These are phyloP conservation scores for Candida oleophila DNA, from an alignment of 805 yeast species.

Conservation along the genomic window DNA sequence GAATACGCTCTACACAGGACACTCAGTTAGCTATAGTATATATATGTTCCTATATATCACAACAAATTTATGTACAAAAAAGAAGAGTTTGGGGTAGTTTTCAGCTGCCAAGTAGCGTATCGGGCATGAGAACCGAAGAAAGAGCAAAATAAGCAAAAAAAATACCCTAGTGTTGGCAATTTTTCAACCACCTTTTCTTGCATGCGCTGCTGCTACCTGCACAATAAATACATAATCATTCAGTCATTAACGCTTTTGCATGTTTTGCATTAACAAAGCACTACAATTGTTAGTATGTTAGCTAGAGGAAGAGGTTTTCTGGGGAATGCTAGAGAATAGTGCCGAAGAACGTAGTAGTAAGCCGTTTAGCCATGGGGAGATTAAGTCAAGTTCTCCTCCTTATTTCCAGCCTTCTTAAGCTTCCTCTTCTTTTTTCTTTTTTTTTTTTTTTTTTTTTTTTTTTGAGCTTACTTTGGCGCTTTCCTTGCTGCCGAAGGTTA, in stretches of 20 bases:
- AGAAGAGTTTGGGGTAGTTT: neutral
- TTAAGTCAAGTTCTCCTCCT: no score
- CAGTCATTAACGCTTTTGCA: conserved; percentile 30
- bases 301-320: neutral
- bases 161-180: no score
- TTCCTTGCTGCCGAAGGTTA: no score
- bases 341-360: no score
- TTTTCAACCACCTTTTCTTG: no score
- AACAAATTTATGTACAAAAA: conserved; percentile 8
- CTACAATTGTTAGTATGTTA: conserved; percentile 29
- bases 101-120: no score
- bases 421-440: neutral
- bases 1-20: neutral
- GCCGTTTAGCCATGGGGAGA: no score
- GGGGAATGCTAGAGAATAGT: neutral
- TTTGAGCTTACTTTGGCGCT: no score
- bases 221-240: neutral
- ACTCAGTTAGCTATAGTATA: neutral
- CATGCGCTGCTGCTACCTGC: neutral
- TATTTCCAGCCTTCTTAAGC: no score
- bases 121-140: no score
- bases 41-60: neutral
- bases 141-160: no score
- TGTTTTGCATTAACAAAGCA: conserved; percentile 71
- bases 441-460: no score